Evolutionary conservation across 371 early-diverging fungal genomes (phyloP), one percentile per base, ranked within the genome.

Genomic region (Rhizopus sp.): DNA sequence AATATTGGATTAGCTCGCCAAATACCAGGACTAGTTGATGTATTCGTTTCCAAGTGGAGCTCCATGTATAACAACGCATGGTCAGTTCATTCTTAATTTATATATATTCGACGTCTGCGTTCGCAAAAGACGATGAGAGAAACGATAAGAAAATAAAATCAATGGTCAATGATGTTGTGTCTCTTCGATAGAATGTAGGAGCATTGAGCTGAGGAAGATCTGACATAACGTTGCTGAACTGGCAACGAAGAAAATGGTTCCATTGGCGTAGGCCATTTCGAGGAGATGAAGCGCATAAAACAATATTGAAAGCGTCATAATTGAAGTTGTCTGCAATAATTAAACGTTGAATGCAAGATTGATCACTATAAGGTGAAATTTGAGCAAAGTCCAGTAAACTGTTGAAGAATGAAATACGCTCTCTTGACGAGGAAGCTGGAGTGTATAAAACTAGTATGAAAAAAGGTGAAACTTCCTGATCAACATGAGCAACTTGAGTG

Each of bases 1-100:
- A 32, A 29, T 13, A 5, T 15, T 6, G 53, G 53, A 30, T 52
- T 52, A 29, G 41, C 53, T 23, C 53, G 39, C 53, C 53, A 52
- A 7, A 52, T 29, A 17, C 53, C 41, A 12, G 50, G 50, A 15
- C 50, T 37, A 8, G 37, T 50, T 2, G 23, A 23, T 3, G 34
- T 16, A n/a, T 16, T 16, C 3, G 15, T 9, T 0, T 15, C 33
- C 7, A 10, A 1, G 5, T 38, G 12, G 12, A 51, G 12, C 6
- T 23, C 12, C n/a, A 53, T 10, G 16, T 33, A 31, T 1, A 59
- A 13, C 5, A 52, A 10, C 8, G 52, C 59, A 46, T 59, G 59
- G 30, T 59, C 59, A 2, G 59, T 51, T 52, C 59, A 59, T 13
- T 34, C 10, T 0, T 7, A 1, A 6, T 34, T 12, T 15, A 56